Conservation (phyloP, 1,284 basidiomycete species). For the Cutaneotrichosporon sp. region DNA sequence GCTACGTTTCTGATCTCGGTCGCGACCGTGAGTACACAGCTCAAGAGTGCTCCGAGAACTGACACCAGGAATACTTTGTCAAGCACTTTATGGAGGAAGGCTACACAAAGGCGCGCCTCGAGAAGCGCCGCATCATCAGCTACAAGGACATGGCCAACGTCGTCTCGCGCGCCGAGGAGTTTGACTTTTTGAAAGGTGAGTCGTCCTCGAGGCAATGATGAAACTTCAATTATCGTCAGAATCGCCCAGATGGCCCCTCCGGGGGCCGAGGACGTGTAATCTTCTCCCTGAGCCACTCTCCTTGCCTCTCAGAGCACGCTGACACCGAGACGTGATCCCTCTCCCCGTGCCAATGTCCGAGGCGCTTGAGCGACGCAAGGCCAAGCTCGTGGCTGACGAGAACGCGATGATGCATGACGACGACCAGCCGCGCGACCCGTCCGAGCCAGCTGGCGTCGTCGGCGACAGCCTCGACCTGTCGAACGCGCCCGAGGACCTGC, state of each 20-base stretch:
- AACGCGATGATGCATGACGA: constrained; percentile 12
- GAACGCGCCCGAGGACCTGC: constrained; percentile 35
- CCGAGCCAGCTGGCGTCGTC: background rate
- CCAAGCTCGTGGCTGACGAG: constrained; percentile 26
- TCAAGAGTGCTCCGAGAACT: constrained; percentile 12
- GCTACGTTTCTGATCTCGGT: constrained; percentile 54
- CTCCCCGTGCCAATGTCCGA: constrained; percentile 45
- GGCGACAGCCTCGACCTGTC: constrained; percentile 12
- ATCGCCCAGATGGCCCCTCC: constrained; percentile 28
- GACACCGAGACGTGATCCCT: constrained; percentile 43
- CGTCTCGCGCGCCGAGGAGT: constrained; percentile 44
- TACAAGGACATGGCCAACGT: constrained; percentile 53
- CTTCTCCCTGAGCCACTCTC: constrained; percentile 47
- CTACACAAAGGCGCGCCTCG: constrained; percentile 51
- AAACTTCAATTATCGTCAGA: constrained; percentile 35
- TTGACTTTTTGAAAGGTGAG: constrained; percentile 49
- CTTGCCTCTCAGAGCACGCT: background rate
- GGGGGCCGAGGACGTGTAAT: constrained; percentile 38
- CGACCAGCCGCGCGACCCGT: constrained; percentile 2
- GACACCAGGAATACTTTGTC: constrained; percentile 50
- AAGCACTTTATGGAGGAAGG: constrained; percentile 53
- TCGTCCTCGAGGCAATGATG: constrained; percentile 28
- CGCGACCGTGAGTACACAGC: constrained; percentile 34
- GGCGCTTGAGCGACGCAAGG: constrained; percentile 42
- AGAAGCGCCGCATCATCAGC: constrained; percentile 52